Evolutionary conservation across 352 stramenopile genomes (phyloP).

Genomic region (Globisporangium orthogonon): DNA sequence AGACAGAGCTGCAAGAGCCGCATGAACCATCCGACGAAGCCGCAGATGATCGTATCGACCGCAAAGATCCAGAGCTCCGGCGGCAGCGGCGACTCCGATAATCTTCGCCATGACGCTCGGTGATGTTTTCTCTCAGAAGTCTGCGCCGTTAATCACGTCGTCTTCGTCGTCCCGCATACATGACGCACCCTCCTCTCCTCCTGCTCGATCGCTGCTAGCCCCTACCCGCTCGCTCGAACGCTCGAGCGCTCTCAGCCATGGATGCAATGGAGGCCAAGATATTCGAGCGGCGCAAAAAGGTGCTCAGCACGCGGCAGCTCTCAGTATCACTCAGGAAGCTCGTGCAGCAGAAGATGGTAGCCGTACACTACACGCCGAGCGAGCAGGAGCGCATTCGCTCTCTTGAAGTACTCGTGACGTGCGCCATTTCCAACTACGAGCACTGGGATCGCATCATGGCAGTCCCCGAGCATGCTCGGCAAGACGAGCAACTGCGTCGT

Average conservation of each 20-base stretch:
- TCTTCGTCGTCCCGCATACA: no score
- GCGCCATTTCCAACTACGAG: conserved; percentile 67
- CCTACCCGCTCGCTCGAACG: no score
- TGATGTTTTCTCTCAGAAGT: no score
- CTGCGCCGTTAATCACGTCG: not conserved
- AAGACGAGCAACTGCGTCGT: conserved; percentile 56
- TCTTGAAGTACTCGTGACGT: conserved; percentile 60
- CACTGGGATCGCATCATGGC: conserved; percentile 69
- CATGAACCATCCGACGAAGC: no score
- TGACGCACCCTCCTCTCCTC: not conserved
- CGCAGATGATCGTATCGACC: no score
- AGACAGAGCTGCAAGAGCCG: no score
- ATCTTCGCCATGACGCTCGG: no score
- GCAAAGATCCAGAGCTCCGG: no score
- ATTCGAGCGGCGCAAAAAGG: conserved; percentile 49
- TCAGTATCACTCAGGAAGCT: conserved; percentile 56
- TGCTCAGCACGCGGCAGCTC: conserved; percentile 69
- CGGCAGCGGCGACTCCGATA: no score
- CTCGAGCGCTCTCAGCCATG: conserved; percentile 8
- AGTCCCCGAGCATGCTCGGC: conserved; percentile 65
- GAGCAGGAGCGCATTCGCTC: conserved; percentile 70
- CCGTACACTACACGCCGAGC: conserved; percentile 64
- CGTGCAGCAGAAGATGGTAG: conserved; percentile 76
- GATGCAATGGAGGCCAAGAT: conserved; percentile 66
- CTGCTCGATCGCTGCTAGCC: not conserved